These are phyloP conservation scores for Achaetomium macrosporum DNA, from an alignment of 2,329 filamentous ascomycete genomes.

Conservation along the genomic window DNA sequence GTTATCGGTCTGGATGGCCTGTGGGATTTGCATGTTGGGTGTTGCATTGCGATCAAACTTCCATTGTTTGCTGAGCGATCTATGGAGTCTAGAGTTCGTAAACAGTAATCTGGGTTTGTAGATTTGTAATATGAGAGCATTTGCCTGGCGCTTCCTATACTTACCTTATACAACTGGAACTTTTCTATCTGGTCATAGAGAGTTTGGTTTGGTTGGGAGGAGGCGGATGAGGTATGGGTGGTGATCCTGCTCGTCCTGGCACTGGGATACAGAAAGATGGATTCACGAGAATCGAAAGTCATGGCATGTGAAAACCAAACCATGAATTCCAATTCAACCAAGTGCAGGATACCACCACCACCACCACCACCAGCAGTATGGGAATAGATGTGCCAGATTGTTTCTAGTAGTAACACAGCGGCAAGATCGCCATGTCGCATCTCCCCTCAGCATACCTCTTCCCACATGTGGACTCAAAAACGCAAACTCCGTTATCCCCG, in stretches of 20 bases:
- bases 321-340: too few species aligned
- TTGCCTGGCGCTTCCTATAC: not conserved
- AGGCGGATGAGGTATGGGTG: too few species aligned
- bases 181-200: too few species aligned
- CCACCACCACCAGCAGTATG: too few species aligned
- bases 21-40: constrained; percentile 2
- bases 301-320: too few species aligned
- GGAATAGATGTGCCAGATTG: too few species aligned
- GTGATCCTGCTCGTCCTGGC: too few species aligned
- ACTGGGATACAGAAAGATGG: too few species aligned
- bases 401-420: not conserved
- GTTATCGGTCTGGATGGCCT: not conserved
- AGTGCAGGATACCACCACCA: too few species aligned
- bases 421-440: not conserved
- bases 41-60: not conserved
- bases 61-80: not conserved
- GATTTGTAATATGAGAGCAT: not conserved
- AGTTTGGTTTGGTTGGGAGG: too few species aligned
- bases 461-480: not conserved
- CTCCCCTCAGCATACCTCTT: not conserved
- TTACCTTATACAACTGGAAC: too few species aligned
- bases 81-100: not conserved
- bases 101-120: not conserved
- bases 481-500: not conserved
- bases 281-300: too few species aligned